Evolutionary conservation across 2,329 filamentous ascomycete species (phyloP), one percentile per base, ranked within the genome.

Genomic region (Sporothrix inflata): DNA sequence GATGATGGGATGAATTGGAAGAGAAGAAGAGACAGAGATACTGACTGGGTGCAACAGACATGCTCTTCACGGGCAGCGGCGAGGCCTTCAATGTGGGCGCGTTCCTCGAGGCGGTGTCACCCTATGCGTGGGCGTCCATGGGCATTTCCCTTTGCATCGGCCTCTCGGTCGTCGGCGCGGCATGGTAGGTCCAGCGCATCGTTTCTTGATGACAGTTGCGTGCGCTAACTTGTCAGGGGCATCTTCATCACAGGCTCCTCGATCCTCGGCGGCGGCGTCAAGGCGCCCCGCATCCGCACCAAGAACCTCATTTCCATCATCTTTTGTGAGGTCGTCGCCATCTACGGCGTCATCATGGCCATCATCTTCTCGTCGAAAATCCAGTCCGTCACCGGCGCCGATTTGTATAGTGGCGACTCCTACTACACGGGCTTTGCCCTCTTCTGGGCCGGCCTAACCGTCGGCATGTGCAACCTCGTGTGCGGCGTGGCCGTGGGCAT

Each of bases 221-320:
- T 45, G 1, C 16, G 40, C 1, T 12, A 7, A 14, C 40, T 45
- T 14, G 11, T 40, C 5, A 98, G 96, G 96, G 96, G 97, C 79
- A 99, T 99, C 82, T 96, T 99, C 85, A 96, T 98, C 77, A 99
- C 96, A 45, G 97, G 97, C 78, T 97, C 94, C 73, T 97, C 96
- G 73, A 99, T 99, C 81, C 89, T 99, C 76, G 97, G 97, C 79
- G 96, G 93, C 78, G 96, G 96, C 85, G 96, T 99, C 80, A 95
- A 93, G 83, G 95, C 96, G 61, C 97, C 97, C 49, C 92, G 96
- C 78, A 99, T 99, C 84, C 93, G 96, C 82, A 99, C 96, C 75
- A 99, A 99, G 90, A 99, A 99, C 87, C 84, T 99, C 80, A 98
- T 99, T 82, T 98, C 95, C 79, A 99, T 99, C 83, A 98, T 99